Evolutionary conservation across 2,329 filamentous ascomycete species (phyloP), one percentile per base, ranked within the genome.

Genomic region (Neospermospora avenae): DNA sequence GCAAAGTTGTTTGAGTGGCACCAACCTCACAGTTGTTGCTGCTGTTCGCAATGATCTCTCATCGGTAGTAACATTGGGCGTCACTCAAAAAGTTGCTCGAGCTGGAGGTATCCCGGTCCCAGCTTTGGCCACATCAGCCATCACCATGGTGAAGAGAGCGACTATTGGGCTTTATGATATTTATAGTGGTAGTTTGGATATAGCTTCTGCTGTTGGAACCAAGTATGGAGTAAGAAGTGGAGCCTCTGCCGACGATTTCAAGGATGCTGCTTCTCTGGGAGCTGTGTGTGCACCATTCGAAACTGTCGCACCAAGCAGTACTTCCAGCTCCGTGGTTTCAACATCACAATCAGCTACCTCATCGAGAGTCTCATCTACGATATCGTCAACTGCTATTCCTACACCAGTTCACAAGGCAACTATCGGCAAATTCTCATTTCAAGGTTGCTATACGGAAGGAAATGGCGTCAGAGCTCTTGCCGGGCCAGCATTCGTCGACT

Each of bases 1-100:
- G 0, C 83, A 86, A 68, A 85, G 82, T 73, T 86, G 84, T 66
- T 71, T 84, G 16, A 64, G 34, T 14, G 64, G 61, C 55, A 66
- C 65, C 16, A 68, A 64, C 37, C 58, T 71, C 16, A 70, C 62
- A 6, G 58, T 71, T 14, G 54, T 68, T 22, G 69, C 69, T 58
- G 69, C 69, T 55, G 69, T 69, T 48, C 67, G 67, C 31, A 66
- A 51, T 20, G 60, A 52, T 39, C 28, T 62, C 13, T 62, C 64
- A 4, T 60, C 63, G 13, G 55, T 65, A 34, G 57, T 62, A 0
- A 65, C 22, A 45, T 24, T 71, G 22, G 59, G 31, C 25, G 42
- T 70, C 14, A 66, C 62, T 16, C 63, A 67, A 35, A 68, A 69
- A 46, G 55, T 68, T 10, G 45, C 67, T 14, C 60, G 66, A 49